Evolutionary conservation across 306 rosid species (phyloP).

Genomic region (Vicia sativa): DNA sequence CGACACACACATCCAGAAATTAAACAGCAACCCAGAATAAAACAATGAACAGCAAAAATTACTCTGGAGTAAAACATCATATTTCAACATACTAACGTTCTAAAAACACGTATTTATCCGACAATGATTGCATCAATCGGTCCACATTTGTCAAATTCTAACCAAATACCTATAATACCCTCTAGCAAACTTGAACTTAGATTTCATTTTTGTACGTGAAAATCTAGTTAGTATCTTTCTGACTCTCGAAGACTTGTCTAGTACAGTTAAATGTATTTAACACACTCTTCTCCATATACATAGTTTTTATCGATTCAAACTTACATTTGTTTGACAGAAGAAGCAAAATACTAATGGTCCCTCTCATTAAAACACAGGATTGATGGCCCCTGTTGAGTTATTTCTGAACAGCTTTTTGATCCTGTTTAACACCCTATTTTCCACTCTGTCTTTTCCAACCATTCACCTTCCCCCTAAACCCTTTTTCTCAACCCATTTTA

Average conservation of each 20-base stretch:
- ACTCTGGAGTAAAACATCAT: too few species aligned
- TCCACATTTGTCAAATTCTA: constrained; percentile 19
- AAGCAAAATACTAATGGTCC: constrained; percentile 33
- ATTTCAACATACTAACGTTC: neutral
- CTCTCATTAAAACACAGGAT: neutral
- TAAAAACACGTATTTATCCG: neutral
- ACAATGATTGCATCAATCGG: neutral
- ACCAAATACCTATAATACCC: constrained; percentile 16
- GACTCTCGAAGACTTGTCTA: too few species aligned
- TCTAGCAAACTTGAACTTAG: neutral
- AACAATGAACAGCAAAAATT: too few species aligned
- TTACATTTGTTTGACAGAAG: neutral
- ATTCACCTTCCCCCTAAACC: constrained; percentile 33
- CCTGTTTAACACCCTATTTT: constrained; percentile 33
- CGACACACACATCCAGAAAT: too few species aligned
- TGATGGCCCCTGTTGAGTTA: constrained; percentile 41
- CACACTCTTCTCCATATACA: too few species aligned
- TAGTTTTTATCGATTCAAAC: too few species aligned
- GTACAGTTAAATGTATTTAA: too few species aligned
- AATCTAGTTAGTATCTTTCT: too few species aligned
- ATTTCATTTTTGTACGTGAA: too few species aligned
- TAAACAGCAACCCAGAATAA: too few species aligned
- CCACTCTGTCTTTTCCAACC: constrained; percentile 38
- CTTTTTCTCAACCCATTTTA: constrained; percentile 26
- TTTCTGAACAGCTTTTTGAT: constrained; percentile 40